Conservation (phyloP, 495 filamentous ascomycete species). For the Gamarada debralockiae region DNA sequence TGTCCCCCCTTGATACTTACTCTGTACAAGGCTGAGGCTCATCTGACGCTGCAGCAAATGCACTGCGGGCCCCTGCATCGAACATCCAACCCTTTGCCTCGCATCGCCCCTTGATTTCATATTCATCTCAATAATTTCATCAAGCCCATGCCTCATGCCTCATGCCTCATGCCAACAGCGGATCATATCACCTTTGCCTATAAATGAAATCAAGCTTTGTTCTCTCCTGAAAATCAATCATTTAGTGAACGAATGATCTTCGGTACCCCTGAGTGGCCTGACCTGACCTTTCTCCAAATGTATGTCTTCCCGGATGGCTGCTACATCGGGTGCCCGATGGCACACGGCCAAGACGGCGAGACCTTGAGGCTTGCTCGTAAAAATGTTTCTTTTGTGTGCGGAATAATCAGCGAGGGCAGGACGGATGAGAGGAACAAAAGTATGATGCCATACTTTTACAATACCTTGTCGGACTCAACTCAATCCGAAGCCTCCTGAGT, state of each 20-base stretch:
- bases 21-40: constrained; percentile 18
- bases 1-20: background rate
- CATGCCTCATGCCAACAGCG: too few species aligned
- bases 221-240: background rate
- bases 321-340: too few species aligned
- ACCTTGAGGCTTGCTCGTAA: too few species aligned
- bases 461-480: too few species aligned
- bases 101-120: constrained; percentile 5
- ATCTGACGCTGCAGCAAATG: constrained; percentile 6
- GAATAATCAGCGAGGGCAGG: too few species aligned
- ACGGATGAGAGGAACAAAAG: too few species aligned
- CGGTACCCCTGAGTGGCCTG: background rate
- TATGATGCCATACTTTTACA: too few species aligned
- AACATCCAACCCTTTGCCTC: constrained; percentile 2
- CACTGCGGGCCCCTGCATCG: constrained; percentile 13
- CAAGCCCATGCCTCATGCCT: background rate
- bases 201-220: too few species aligned
- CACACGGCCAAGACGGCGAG: too few species aligned
- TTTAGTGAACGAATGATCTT: background rate
- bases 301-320: too few species aligned
- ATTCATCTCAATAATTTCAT: constrained; percentile 3
- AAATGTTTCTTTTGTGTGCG: too few species aligned
- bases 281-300: constrained; percentile 2
- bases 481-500: too few species aligned
- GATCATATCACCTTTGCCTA: constrained; percentile 1